phyloP scores from a whole-genome alignment of 192 early-diverging fungal species.

The Podila horticola region DNA sequence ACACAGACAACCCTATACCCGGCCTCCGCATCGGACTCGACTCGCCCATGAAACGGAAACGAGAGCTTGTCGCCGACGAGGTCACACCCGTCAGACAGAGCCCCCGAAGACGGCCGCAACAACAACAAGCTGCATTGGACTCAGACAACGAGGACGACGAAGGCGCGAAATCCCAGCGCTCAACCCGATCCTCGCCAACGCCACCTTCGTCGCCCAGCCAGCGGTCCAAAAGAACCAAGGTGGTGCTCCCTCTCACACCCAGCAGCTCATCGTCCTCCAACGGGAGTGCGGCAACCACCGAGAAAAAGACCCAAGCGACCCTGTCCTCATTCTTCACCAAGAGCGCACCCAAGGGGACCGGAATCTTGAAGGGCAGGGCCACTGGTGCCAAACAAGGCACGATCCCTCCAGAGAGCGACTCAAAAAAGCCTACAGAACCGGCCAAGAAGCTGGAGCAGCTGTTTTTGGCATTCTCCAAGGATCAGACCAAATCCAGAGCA shows the following conservation, averaged over 20 bases:
- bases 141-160: background rate
- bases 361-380: constrained; percentile 23
- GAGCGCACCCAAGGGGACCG: constrained; percentile 27
- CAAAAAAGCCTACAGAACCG: constrained; percentile 6
- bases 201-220: constrained; percentile 12
- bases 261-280: background rate
- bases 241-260: background rate
- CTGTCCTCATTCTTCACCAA: constrained; percentile 24
- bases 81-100: background rate
- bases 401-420: too few species aligned
- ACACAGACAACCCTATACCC: background rate
- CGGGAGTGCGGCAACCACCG: background rate
- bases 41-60: constrained; percentile 14
- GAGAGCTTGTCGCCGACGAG: background rate
- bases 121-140: background rate
- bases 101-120: background rate
- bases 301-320: constrained; percentile 9
- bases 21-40: background rate
- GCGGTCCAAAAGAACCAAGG: constrained; percentile 3
- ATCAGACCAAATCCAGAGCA: constrained; percentile 17
- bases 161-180: background rate
- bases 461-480: constrained; percentile 34
- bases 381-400: background rate
- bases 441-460: constrained; percentile 37
- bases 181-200: background rate